Evolutionary conservation across 2,329 filamentous ascomycete species (phyloP).

Genomic region (Fusarium devonianum): DNA sequence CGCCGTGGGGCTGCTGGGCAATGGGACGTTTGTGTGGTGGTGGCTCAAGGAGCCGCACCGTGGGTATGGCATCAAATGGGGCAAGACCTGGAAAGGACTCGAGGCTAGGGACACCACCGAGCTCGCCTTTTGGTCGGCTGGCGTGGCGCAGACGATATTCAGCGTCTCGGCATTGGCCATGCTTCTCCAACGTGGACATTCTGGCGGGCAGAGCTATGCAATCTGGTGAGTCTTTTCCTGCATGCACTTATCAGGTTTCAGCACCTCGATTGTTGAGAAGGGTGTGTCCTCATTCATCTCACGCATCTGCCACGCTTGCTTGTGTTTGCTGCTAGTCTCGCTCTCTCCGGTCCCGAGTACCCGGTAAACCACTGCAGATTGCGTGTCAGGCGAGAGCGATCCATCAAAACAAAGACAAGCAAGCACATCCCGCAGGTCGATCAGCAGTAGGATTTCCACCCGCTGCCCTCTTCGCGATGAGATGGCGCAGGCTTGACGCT

Average conservation of each 20-base stretch:
- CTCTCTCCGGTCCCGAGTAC: neutral
- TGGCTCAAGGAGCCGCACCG: slow-evolving; percentile 54
- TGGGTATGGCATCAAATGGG: slow-evolving; percentile 53
- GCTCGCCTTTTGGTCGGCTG: slow-evolving; percentile 57
- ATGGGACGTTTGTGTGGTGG: slow-evolving; percentile 55
- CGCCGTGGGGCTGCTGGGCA: slow-evolving; percentile 47
- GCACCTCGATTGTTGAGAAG: neutral
- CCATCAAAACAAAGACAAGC: slow-evolving; percentile 1
- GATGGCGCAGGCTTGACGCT: neutral
- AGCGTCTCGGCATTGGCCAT: slow-evolving; percentile 53
- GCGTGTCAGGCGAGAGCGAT: slow-evolving; percentile 16
- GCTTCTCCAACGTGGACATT: slow-evolving; percentile 55
- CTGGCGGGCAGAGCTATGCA: slow-evolving; percentile 55
- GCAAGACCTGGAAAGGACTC: slow-evolving; percentile 52
- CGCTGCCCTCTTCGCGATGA: slow-evolving; percentile 1
- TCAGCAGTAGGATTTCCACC: slow-evolving; percentile 1
- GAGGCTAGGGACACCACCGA: slow-evolving; percentile 57
- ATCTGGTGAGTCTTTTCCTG: slow-evolving; percentile 55
- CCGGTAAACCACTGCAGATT: slow-evolving; percentile 18
- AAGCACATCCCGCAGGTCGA: slow-evolving; percentile 1
- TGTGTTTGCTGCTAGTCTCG: slow-evolving; percentile 8
- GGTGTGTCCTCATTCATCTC: slow-evolving; percentile 26
- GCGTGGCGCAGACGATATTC: slow-evolving; percentile 52
- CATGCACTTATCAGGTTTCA: slow-evolving; percentile 21
- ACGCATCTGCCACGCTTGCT: slow-evolving; percentile 5